Evolutionary conservation across 495 filamentous ascomycete genomes (phyloP), one percentile per base, ranked within the genome.

Genomic region (Astrothelium subdiscretum): DNA sequence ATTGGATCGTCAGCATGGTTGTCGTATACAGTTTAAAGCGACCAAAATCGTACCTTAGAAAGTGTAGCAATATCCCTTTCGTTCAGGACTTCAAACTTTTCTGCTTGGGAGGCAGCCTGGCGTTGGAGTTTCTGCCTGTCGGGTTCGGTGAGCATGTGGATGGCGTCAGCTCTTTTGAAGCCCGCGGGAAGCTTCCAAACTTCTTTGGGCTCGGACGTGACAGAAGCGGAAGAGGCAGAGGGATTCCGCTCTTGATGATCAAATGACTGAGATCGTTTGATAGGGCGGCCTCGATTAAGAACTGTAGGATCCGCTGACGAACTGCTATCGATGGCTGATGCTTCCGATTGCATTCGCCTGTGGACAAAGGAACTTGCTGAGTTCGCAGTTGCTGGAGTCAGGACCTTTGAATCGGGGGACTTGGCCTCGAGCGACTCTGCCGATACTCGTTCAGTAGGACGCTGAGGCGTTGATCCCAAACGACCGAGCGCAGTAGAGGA

Each of bases 41-140:
- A 43, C 35, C 6, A 48, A 64, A 31, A 24, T 13, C 77, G 61
- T 75, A 85, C 83, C 71, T 78, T 79, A 13, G 85, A 86, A 18
- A 89, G 74, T 20, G 74, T 75, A 48, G 87, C 83, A 20, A 90
- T 87, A 61, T 89, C 85, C 54, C 83, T 81, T 63, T 80, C 78
- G 51, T 76, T 74, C n/a, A 90, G 74, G 11, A 90, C 81, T 69
- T 87, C 82, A 63, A 89, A 90, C 29, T 80, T 78, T 31, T 81
- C 74, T 1, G 83, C 84, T 69, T 88, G 85, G 31, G 79, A 80
- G 15, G 80, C 72, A 3, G 87, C 87, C 69, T 88, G 85, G 64
- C 79, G 78, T 57, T 80, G 80, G 8, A 90, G 65, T 5, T 70
- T 73, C 40, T 76, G 74, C 31, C 86, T 71, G 38, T 89, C 85